Evolutionary conservation across 768 basidiomycete genomes (phyloP), one percentile per base, ranked within the genome.

Genomic region (Gloeophyllum trabeum): DNA sequence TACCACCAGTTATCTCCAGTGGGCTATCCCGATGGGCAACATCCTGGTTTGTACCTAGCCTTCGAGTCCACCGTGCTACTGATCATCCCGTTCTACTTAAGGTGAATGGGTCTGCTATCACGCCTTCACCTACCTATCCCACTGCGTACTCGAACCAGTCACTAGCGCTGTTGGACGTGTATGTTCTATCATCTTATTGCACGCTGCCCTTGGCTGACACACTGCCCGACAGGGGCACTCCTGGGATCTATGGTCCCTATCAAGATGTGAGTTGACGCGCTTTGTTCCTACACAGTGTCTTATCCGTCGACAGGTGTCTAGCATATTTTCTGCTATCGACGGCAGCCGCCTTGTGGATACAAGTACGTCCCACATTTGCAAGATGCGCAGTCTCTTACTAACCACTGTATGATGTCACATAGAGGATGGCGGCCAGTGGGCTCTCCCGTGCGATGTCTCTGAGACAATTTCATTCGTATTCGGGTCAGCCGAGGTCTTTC

Each of bases 151-250:
- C 59, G 14, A 78, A 75, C 48, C 59, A 54, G 1, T 81, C 83
- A 1, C 53, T 88, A 19, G 82, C 83, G 2, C 60, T 89, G 41
- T 64, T 89, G 43, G 86, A 89, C 53, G 65, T 82, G 86, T 87
- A 46, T 46, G 79, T 65, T 6, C 1, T 6, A 28, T 42, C 40
- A 39, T 30, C 38, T 23, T 24, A 12, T 38, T n/a, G 36, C 2
- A 21, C 28, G 32, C 41, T 32, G 5, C 10, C 40, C 25, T 7
- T 47, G 25, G 28, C 38, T 21, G n/a, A 20, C 19, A 16, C 6
- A 38, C 22, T 47, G 13, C 22, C 22, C 25, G 21, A 23, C 45
- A 88, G 85, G 32, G 85, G 85, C 21, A 69, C 81, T 3, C 51
- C 71, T 25, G 85, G 84, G 3, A 66, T 89, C 23, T 83, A 75